phyloP scores from a whole-genome alignment of 1,284 basidiomycete species.

The Inonotus obliquus region DNA sequence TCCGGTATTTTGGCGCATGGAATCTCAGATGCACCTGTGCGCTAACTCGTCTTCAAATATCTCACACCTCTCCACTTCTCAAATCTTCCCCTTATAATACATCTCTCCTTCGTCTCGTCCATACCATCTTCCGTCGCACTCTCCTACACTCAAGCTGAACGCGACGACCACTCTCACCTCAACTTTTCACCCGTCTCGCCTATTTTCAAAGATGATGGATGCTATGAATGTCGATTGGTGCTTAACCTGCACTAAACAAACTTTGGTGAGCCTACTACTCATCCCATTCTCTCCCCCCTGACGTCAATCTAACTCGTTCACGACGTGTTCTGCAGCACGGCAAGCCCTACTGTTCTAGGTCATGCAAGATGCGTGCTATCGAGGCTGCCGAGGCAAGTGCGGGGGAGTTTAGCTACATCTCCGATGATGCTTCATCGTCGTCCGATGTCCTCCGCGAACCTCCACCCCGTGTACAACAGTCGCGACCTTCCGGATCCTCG shows the following conservation, averaged over 20 bases:
- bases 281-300: conserved; percentile 15
- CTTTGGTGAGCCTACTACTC: conserved; percentile 37
- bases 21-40: neutral
- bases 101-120: neutral
- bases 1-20: neutral
- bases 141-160: neutral
- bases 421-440: conserved; percentile 1
- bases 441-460: conserved; percentile 4
- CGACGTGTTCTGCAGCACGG: conserved; percentile 36
- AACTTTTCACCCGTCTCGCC: conserved; percentile 18
- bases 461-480: neutral
- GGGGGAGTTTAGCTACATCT: neutral
- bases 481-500: neutral
- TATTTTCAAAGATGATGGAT: conserved; percentile 6
- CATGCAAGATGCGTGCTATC: conserved; percentile 32
- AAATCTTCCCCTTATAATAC: neutral
- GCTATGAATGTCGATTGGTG: conserved; percentile 66
- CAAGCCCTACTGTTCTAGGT: conserved; percentile 49
- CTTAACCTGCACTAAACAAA: conserved; percentile 50
- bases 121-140: neutral
- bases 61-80: neutral
- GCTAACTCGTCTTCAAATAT: neutral
- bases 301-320: conserved; percentile 5
- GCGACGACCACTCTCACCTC: conserved; percentile 13
- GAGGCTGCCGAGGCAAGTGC: neutral